These are phyloP conservation scores for Epichloe festucae DNA, from an alignment of 2,329 filamentous ascomycete genomes.

Conservation along the genomic window DNA sequence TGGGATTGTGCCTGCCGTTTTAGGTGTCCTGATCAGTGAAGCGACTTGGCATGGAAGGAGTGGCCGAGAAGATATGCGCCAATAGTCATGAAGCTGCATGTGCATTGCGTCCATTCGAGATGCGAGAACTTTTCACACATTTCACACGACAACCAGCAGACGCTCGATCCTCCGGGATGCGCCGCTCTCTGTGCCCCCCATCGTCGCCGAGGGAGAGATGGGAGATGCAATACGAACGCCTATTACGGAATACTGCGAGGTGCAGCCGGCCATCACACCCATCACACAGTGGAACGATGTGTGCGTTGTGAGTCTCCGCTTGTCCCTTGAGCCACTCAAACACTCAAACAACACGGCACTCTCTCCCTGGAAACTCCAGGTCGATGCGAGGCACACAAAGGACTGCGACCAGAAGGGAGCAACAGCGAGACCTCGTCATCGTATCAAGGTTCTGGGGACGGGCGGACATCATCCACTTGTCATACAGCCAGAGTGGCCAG, in stretches of 20 bases:
- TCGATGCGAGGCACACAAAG: not conserved
- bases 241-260: too few species aligned
- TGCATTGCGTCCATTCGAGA: too few species aligned
- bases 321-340: not conserved
- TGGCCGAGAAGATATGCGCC: not conserved
- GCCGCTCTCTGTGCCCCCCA: too few species aligned
- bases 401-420: not conserved
- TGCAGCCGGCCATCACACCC: too few species aligned
- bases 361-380: not conserved
- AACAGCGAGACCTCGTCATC: not conserved
- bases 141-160: too few species aligned
- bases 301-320: not conserved
- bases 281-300: not conserved
- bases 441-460: not conserved
- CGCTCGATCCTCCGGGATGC: too few species aligned
- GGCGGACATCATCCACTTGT: too few species aligned
- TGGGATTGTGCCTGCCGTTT: not conserved
- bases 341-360: not conserved
- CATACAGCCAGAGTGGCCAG: not conserved
- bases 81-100: too few species aligned
- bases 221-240: too few species aligned
- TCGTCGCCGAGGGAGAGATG: too few species aligned
- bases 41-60: not conserved
- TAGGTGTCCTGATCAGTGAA: not conserved
- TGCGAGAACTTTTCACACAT: too few species aligned